phyloP scores from a whole-genome alignment of 2,329 filamentous ascomycete species.

The Pseudogymnoascus sp. region DNA sequence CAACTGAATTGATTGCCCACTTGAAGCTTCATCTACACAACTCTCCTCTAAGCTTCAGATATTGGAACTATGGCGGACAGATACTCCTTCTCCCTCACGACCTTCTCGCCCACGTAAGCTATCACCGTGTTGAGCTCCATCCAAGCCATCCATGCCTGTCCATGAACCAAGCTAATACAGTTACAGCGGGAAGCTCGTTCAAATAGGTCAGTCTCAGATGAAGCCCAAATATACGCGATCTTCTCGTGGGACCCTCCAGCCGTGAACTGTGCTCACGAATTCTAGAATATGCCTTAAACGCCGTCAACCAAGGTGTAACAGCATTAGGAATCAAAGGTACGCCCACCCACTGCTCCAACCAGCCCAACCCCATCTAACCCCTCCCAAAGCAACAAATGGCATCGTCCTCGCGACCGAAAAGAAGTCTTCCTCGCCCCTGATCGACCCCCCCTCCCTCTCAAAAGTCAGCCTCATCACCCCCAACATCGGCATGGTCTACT shows the following conservation, averaged over 20 bases:
- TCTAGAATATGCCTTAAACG: conserved; percentile 95
- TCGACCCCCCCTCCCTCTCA: conserved; percentile 87
- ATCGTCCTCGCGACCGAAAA: conserved; percentile 99
- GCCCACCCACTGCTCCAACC: conserved; percentile 16
- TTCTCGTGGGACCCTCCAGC: conserved; percentile 14
- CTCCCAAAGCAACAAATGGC: conserved; percentile 75
- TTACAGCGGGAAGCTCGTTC: conserved; percentile 89
- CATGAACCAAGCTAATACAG: conserved; percentile 36
- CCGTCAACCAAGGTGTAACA: conserved; percentile 98
- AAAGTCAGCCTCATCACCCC: conserved; percentile 98
- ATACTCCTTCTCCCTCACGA: conserved; percentile 98
- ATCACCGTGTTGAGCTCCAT: background rate
- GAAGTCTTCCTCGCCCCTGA: conserved; percentile 95
- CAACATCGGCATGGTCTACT: conserved; percentile 99
- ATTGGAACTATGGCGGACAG: conserved; percentile 74
- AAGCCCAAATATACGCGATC: conserved; percentile 6
- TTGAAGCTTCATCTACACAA: background rate
- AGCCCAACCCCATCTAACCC: background rate
- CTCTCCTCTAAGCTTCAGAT: conserved; percentile 12
- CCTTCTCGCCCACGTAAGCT: conserved; percentile 94
- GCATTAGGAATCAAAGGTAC: conserved; percentile 96
- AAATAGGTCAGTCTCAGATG: conserved; percentile 61
- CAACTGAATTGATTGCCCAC: background rate
- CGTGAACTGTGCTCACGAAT: conserved; percentile 16
- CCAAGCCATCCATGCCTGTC: background rate